These are phyloP conservation scores for Penicillium egyptiacum DNA, from an alignment of 495 filamentous ascomycete genomes.

Conservation along the genomic window DNA sequence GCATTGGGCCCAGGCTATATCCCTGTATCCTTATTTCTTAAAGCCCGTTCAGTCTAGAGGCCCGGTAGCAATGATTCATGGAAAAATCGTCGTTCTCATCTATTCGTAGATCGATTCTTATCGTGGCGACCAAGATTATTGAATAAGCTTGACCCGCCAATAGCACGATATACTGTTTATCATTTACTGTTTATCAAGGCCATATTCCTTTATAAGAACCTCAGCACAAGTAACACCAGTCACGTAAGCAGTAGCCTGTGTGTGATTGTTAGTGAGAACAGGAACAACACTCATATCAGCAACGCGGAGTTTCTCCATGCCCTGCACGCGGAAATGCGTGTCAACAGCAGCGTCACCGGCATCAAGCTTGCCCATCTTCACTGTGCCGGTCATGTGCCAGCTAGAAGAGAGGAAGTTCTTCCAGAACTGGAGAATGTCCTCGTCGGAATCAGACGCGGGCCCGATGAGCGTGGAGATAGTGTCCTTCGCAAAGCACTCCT, in stretches of 20 bases:
- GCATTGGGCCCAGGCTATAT: neutral
- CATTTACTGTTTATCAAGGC: slow-evolving; percentile 11
- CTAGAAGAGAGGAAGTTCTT: slow-evolving; percentile 29
- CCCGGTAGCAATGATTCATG: no score
- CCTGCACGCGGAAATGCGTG: slow-evolving; percentile 52
- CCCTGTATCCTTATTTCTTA: neutral
- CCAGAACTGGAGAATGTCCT: slow-evolving; percentile 54
- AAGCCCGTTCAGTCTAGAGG: no score
- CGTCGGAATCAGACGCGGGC: slow-evolving; percentile 53
- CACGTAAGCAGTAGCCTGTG: slow-evolving; percentile 40
- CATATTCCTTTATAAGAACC: slow-evolving; percentile 28
- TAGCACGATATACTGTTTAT: neutral
- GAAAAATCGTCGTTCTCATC: no score
- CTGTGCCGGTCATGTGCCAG: slow-evolving; percentile 63
- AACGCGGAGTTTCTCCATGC: slow-evolving; percentile 57
- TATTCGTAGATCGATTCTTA: no score
- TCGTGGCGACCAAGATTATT: neutral
- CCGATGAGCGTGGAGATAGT: slow-evolving; percentile 40
- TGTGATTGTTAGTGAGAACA: slow-evolving; percentile 49
- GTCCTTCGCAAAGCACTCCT: slow-evolving; percentile 48
- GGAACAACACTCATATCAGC: slow-evolving; percentile 67
- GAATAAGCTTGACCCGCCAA: neutral
- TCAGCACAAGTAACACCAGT: slow-evolving; percentile 35
- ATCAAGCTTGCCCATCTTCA: slow-evolving; percentile 57
- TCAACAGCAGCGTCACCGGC: slow-evolving; percentile 57